A percentile compares a stretch with the other conserved stretches of the same genome.
Conservation (phyloP, 208 protist species). For the Trypanosoma mega region DNA sequence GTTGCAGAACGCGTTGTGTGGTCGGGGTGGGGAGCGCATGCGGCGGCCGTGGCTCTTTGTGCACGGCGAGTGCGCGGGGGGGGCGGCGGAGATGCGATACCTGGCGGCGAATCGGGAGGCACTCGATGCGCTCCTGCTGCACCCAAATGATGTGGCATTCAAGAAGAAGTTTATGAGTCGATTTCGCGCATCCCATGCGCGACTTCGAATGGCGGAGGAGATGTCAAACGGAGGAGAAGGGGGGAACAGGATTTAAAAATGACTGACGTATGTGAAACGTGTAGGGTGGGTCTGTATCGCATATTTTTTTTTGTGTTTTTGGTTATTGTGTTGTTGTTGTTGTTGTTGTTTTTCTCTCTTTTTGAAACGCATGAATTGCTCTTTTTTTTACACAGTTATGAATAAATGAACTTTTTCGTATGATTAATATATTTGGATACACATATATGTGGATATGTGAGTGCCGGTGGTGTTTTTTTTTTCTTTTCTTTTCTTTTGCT, state of each 20-base stretch:
- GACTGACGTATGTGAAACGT: too few relatives aligned
- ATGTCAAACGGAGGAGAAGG: constrained; percentile 12
- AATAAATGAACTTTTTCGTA: too few relatives aligned
- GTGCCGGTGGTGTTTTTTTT: too few relatives aligned
- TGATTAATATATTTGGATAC: too few relatives aligned
- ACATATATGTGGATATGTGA: too few relatives aligned
- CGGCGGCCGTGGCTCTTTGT: constrained; percentile 59
- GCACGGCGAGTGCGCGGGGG: constrained; percentile 67
- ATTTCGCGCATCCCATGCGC: constrained; percentile 50
- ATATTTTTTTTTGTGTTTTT: too few relatives aligned
- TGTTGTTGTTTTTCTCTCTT: too few relatives aligned
- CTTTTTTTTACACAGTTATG: too few relatives aligned
- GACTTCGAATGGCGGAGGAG: constrained; percentile 68
- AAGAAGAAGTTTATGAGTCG: constrained; percentile 72
- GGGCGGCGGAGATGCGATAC: constrained; percentile 60
- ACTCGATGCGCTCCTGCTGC: constrained; percentile 74
- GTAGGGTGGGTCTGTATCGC: too few relatives aligned
- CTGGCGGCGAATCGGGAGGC: constrained; percentile 65
- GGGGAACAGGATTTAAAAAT: background rate
- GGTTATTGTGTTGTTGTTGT: too few relatives aligned
- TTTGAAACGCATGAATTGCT: too few relatives aligned
- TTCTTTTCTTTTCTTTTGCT: constrained; percentile 6
- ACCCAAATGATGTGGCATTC: constrained; percentile 73
- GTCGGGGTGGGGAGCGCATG: constrained; percentile 4
- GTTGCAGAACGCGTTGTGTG: constrained; percentile 16